Conservation (phyloP, 345 rosid genomes). For the Ricinus communis region DNA sequence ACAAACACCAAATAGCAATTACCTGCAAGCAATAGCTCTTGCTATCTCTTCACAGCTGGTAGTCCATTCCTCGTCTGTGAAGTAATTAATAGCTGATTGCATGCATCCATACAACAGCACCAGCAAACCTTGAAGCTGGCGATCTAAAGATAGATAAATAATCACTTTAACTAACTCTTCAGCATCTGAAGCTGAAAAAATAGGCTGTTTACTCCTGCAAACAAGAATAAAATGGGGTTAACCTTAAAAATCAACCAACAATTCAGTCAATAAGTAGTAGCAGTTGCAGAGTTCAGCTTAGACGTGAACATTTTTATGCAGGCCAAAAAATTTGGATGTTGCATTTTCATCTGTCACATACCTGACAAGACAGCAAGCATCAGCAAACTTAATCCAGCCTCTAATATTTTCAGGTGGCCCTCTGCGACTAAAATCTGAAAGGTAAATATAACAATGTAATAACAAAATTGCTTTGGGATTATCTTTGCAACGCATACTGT, state of each 20-base stretch:
- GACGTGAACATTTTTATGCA: not conserved
- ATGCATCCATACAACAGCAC: conserved; percentile 49
- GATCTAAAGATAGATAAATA: conserved; percentile 55
- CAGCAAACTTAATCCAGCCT: conserved; percentile 59
- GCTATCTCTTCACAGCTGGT: conserved; percentile 60
- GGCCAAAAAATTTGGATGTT: not conserved
- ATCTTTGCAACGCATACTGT: not conserved
- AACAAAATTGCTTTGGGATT: not conserved
- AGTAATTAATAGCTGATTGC: conserved; percentile 49
- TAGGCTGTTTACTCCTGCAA: conserved; percentile 49
- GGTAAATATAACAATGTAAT: conserved; percentile 20
- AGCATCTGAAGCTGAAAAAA: conserved; percentile 53
- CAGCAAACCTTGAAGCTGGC: conserved; percentile 61
- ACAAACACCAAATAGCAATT: not conserved
- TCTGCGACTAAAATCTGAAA: conserved; percentile 48
- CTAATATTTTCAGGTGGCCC: conserved; percentile 70
- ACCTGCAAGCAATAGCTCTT: conserved; percentile 72
- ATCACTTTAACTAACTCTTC: conserved; percentile 57
- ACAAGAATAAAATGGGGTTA: conserved; percentile 1
- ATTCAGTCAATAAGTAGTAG: not conserved
- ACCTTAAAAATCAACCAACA: conserved; percentile 8
- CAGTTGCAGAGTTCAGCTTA: conserved; percentile 16
- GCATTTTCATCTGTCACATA: conserved; percentile 26
- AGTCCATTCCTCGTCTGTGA: conserved; percentile 77
- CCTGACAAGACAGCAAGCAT: conserved; percentile 66